phyloP scores from a whole-genome alignment of 2,329 filamentous ascomycete species.

The Lasiodiplodia gonubiensis region DNA sequence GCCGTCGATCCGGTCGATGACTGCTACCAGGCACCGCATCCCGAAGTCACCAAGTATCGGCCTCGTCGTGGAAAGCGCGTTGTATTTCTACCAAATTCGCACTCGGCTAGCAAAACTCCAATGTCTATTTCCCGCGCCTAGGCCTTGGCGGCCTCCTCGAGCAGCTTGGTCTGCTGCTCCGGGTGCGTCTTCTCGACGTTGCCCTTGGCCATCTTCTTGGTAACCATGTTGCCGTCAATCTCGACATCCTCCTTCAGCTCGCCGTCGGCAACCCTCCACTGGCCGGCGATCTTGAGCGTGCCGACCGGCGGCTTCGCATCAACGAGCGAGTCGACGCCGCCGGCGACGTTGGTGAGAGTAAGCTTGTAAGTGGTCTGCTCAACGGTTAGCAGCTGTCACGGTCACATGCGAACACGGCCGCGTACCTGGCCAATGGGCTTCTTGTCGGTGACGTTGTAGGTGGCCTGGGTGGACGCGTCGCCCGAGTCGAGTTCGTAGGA shows the following conservation, averaged over 20 bases:
- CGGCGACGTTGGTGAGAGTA: constrained; percentile 45
- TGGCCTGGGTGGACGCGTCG: constrained; percentile 38
- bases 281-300: constrained; percentile 45
- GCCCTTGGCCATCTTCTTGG: constrained; percentile 50
- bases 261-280: constrained; percentile 45
- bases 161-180: constrained; percentile 43
- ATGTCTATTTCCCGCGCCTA: constrained; percentile 28
- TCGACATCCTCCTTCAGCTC: constrained; percentile 46
- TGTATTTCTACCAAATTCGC: constrained; percentile 8
- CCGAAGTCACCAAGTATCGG: constrained; percentile 7
- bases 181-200: constrained; percentile 50
- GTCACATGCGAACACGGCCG: constrained; percentile 21
- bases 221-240: constrained; percentile 51
- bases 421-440: constrained; percentile 46
- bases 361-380: constrained; percentile 47
- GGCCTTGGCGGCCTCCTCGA: constrained; percentile 37
- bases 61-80: background rate
- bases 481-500: constrained; percentile 43
- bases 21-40: background rate
- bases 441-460: constrained; percentile 47
- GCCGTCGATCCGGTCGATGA: constrained; percentile 15
- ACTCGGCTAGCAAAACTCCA: background rate
- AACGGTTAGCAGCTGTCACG: constrained; percentile 16
- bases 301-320: constrained; percentile 49
- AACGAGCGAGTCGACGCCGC: constrained; percentile 46